These are phyloP conservation scores for Pythium aristosporum DNA, from an alignment of 352 stramenopile genomes.

Conservation along the genomic window DNA sequence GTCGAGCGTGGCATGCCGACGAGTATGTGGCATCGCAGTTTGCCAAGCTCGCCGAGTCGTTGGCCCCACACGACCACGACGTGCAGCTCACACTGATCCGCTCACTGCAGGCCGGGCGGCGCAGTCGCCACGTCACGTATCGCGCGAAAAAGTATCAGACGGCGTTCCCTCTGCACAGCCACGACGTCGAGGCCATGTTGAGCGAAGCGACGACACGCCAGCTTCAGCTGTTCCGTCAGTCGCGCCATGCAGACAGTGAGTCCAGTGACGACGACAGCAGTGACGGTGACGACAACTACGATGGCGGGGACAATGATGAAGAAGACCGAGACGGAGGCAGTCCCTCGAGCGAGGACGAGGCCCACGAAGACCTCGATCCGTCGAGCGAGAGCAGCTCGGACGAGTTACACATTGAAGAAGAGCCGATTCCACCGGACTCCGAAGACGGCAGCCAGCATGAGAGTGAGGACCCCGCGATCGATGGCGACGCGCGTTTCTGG, in stretches of 20 bases:
- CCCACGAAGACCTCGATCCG: background rate
- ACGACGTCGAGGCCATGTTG: conserved; percentile 37
- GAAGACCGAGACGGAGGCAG: background rate
- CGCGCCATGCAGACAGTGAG: background rate
- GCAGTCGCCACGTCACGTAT: conserved; percentile 40
- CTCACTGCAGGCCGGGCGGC: conserved; percentile 42
- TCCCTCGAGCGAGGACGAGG: conserved; percentile 10
- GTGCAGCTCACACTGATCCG: conserved; percentile 64
- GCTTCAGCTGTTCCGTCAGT: conserved; percentile 11
- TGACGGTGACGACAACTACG: conserved; percentile 28
- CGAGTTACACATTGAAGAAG: conserved; percentile 17
- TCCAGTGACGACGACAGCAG: conserved; percentile 29
- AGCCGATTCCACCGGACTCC: conserved; percentile 13
- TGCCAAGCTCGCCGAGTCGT: conserved; percentile 62
- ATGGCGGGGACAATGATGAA: conserved; percentile 11
- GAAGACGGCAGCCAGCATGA: conserved; percentile 21
- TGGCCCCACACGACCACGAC: conserved; percentile 44
- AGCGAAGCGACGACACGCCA: conserved; percentile 3
- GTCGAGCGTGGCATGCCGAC: conserved; percentile 64
- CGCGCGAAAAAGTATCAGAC: conserved; percentile 42
- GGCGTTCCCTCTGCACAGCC: conserved; percentile 43
- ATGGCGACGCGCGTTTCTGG: conserved; percentile 43
- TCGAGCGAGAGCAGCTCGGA: conserved; percentile 18
- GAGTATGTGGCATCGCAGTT: conserved; percentile 58
- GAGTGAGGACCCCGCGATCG: background rate